Conservation (phyloP, 257 asterid species). For the Prunella vulgaris region DNA sequence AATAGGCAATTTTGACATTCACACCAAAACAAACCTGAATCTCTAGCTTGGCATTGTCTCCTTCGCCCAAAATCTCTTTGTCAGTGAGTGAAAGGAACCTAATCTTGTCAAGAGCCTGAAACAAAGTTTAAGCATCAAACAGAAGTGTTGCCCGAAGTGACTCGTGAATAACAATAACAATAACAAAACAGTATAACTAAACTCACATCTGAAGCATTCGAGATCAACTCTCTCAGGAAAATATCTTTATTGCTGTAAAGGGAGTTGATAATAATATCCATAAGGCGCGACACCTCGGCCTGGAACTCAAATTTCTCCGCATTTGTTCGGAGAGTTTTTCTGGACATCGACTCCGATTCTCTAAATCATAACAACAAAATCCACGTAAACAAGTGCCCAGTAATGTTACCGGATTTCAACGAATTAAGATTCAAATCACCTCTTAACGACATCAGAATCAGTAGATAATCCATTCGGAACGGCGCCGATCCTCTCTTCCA, state of each 20-base stretch:
- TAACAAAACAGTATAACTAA: not conserved
- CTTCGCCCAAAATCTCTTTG: constrained; percentile 88
- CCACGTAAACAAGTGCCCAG: not conserved
- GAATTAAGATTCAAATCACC: constrained; percentile 31
- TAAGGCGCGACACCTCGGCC: constrained; percentile 92
- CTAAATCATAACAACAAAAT: constrained; percentile 33
- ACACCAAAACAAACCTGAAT: constrained; percentile 60
- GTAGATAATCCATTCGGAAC: constrained; percentile 78
- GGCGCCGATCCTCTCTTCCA: constrained; percentile 75
- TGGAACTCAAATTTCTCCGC: constrained; percentile 93
- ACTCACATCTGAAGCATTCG: constrained; percentile 95
- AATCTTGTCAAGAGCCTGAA: constrained; percentile 87
- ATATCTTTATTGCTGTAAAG: constrained; percentile 91
- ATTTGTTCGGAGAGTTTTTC: constrained; percentile 54
- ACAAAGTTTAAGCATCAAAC: not conserved
- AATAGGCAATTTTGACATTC: not conserved
- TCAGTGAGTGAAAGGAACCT: constrained; percentile 84
- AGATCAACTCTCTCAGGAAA: constrained; percentile 90
- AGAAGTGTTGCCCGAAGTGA: not conserved
- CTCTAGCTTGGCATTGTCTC: constrained; percentile 77
- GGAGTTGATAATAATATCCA: constrained; percentile 93
- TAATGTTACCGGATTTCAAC: not conserved
- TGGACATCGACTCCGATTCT: constrained; percentile 82
- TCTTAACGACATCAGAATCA: constrained; percentile 74
- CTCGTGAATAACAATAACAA: not conserved